Base-by-base conservation (phyloP, 352 stramenopile genomes). In the Globisporangium canariense region DNA sequence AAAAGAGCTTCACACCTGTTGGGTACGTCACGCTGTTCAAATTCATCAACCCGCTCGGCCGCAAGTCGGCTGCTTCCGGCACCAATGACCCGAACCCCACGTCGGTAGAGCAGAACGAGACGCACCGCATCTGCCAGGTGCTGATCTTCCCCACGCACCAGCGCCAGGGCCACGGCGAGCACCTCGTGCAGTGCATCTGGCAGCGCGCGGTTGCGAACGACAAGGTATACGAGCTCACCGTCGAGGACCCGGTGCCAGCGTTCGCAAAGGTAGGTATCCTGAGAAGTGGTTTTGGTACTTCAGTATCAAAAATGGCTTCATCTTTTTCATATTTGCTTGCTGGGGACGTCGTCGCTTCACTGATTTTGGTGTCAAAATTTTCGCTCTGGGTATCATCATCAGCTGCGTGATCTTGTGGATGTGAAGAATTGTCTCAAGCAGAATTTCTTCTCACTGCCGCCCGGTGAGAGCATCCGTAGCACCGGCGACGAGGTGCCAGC, bases 11-110 rank as follows among this genome's bases (percentile, higher is more conserved):
- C 41, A 50, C 58, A 2, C 83, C 80, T 6, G 81, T 89, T 0
- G 87, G 87, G 4, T 96, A 79, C 62, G 67, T 92, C 60, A 96
- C 84, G 8, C 62, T 96, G 11, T 96, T 96, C 62, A 92, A 86
- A 62, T 96, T 96, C 68, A 77, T 66, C 56, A 93, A 91, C 56
- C 87, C 87, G 13, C 67, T 93, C 3, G 76, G 83, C 16, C 78
- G 82, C 55, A 90, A 90, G 34, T 64, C 62, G 30, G 16, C 52
- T 22, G 63, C 25, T 5, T 25, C 36, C 25, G 22, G 14, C 9
- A 36, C 10, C 50, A 57, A 18, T 16, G 16, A 49, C 38, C 13
- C 9, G 6, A 61, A 14, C 25, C 20, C 14, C 36, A 62, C 69
- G 30, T 58, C 68, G 43, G 59, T 62, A 16, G 64, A 67, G 22